Evolutionary conservation across 176 grass and related monocot genomes (phyloP), one percentile per base, ranked within the genome.

Genomic region (Carex myosuroides): DNA sequence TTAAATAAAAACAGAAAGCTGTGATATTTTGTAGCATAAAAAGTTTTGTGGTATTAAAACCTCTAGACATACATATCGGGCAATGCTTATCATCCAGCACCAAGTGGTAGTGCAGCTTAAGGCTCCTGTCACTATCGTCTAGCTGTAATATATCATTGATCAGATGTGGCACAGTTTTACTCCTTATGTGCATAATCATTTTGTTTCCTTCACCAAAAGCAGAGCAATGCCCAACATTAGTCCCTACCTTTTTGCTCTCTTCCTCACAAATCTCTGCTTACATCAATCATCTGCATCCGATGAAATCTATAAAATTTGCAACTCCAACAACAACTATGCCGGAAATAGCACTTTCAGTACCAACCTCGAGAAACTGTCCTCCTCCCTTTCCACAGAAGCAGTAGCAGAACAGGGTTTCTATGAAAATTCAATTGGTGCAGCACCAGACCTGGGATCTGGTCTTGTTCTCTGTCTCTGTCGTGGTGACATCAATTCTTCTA

Each of bases 301-400:
- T 2, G 13, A 63, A 5, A 16, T 57, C 1, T 46, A 53, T 30
- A 0, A 0, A 16, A 0, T 33, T 53, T 91, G 83, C 77, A 60
- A 57, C 8, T 12, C 13, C 12, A 18, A 1, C 35, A 10, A 35
- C n/a, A 65, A 64, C 70, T 87, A 76, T 81, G 13, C 84, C 2
- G 32, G 10, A 9, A 64, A 74, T 81, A 61, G 62, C 54, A 50
- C 73, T 5, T 94, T 66, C 74, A 33, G 70, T 16, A 41, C 74
- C 85, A 94, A 88, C 83, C 87, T 90, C 56, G 5, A 33, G 8
- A 79, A 65, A n/a, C 85, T 91, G 67, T 84, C 85, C 29, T 14
- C 87, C 66, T 81, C 85, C 13, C 85, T 91, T 82, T 80, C 83
- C 55, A 52, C 46, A 44, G 75, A 86, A 80, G 52, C 83, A 29